A percentile compares a stretch with the other conserved stretches of the same genome.
Evolutionary conservation across 345 rosid species (phyloP).

Genomic region (Eucalyptus globulus): DNA sequence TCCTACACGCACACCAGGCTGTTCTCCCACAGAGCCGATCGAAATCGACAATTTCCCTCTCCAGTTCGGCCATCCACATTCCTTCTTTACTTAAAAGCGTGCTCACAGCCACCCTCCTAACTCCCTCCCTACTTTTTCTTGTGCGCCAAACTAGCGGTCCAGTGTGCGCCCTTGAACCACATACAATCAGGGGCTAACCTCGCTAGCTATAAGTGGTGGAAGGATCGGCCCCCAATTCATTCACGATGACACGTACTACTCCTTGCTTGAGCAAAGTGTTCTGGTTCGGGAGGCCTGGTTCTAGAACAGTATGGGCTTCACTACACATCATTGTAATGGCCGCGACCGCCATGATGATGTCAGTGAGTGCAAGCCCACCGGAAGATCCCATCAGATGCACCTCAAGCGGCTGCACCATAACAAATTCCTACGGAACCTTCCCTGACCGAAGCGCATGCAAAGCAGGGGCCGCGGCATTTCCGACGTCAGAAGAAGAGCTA

Average conservation of each 20-base stretch:
- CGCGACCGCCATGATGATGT: not conserved
- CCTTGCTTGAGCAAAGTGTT: not conserved
- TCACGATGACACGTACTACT: not conserved
- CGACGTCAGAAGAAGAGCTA: conserved; percentile 46
- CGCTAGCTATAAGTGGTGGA: not conserved
- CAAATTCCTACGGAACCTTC: conserved; percentile 59
- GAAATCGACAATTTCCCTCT: not conserved
- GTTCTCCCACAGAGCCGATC: not conserved
- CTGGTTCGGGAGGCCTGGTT: not conserved
- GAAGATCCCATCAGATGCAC: conserved; percentile 51
- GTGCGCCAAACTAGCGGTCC: not conserved
- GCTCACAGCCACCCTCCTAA: not conserved
- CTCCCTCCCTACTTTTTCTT: not conserved
- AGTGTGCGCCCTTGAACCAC: not conserved
- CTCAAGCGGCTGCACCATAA: conserved; percentile 43
- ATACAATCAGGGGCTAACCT: not conserved
- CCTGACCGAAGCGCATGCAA: conserved; percentile 51
- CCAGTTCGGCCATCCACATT: not conserved
- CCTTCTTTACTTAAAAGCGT: not conserved
- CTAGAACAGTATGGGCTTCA: not conserved
- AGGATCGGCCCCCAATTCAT: not conserved
- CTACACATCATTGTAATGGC: not conserved
- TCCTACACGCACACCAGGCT: not conserved
- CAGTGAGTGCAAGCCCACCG: conserved; percentile 12
- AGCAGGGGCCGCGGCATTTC: conserved; percentile 47